phyloP scores from a whole-genome alignment of 306 rosid species.

The Acacia melanoxylon region DNA sequence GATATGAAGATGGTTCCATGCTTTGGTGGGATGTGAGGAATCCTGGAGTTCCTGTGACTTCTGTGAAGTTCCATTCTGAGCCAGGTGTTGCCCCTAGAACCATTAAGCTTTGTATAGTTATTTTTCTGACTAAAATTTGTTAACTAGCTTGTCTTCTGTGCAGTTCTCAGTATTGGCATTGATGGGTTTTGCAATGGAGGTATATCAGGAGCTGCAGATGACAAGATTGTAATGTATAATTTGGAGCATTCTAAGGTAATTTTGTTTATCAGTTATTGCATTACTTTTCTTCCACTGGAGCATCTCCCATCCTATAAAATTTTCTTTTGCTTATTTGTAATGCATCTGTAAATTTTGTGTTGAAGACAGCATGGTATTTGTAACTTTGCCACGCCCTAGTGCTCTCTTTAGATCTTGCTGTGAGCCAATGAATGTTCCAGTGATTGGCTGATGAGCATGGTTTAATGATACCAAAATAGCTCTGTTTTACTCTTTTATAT shows the following conservation, averaged over 20 bases:
- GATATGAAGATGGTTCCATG: constrained; percentile 86
- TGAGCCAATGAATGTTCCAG: neutral
- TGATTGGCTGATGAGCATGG: neutral
- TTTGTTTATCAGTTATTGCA: neutral
- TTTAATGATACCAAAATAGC: neutral
- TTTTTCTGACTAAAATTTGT: constrained; percentile 8
- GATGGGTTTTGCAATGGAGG: constrained; percentile 87
- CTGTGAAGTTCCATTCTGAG: constrained; percentile 85
- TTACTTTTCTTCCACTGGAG: neutral
- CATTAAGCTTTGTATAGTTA: neutral
- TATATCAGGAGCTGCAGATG: constrained; percentile 88
- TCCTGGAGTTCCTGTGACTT: constrained; percentile 61
- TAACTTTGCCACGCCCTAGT: neutral
- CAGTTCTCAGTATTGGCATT: constrained; percentile 74
- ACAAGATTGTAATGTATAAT: constrained; percentile 68
- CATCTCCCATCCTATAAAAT: neutral
- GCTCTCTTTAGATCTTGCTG: neutral
- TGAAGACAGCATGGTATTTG: neutral
- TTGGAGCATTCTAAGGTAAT: constrained; percentile 87
- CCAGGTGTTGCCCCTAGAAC: constrained; percentile 56
- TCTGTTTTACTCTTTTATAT: neutral
- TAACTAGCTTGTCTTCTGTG: constrained; percentile 31
- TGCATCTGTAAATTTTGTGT: constrained; percentile 1
- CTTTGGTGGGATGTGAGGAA: constrained; percentile 96
- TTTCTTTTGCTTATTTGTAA: neutral